These are phyloP conservation scores for Lichtheimia corymbifera DNA, from an alignment of 371 early-diverging fungal genomes.

Conservation along the genomic window DNA sequence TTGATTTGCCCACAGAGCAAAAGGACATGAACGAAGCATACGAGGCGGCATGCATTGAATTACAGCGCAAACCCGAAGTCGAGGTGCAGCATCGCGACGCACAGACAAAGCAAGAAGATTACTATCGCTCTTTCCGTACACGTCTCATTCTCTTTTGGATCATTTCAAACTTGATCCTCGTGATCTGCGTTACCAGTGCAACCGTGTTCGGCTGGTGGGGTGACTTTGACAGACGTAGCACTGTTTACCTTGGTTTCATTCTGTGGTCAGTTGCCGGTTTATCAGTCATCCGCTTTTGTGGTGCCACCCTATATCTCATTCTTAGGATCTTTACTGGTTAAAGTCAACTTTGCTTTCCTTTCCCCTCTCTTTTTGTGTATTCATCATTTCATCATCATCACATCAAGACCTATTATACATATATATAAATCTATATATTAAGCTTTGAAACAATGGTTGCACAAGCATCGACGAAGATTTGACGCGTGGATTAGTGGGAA, in stretches of 20 bases:
- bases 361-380: constrained; percentile 42
- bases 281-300: constrained; percentile 80
- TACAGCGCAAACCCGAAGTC: constrained; percentile 48
- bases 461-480: no score
- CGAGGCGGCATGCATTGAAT: constrained; percentile 65
- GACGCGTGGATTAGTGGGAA: no score
- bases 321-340: constrained; percentile 52
- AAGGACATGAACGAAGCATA: constrained; percentile 80
- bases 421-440: not conserved
- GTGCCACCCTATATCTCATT: constrained; percentile 73
- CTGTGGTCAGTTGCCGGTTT: constrained; percentile 89
- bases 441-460: not conserved
- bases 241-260: constrained; percentile 81
- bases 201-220: constrained; percentile 32
- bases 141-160: constrained; percentile 77
- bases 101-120: constrained; percentile 81
- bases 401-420: not conserved
- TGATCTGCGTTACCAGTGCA: constrained; percentile 53
- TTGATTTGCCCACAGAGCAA: constrained; percentile 74
- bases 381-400: no score
- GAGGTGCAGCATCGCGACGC: constrained; percentile 66
- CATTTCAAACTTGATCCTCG: constrained; percentile 76
- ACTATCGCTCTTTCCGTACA: constrained; percentile 86
- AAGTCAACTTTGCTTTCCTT: constrained; percentile 47
- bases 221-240: constrained; percentile 42